Base-by-base conservation (phyloP, 768 basidiomycete genomes). In the Lactifluus pinguis region DNA sequence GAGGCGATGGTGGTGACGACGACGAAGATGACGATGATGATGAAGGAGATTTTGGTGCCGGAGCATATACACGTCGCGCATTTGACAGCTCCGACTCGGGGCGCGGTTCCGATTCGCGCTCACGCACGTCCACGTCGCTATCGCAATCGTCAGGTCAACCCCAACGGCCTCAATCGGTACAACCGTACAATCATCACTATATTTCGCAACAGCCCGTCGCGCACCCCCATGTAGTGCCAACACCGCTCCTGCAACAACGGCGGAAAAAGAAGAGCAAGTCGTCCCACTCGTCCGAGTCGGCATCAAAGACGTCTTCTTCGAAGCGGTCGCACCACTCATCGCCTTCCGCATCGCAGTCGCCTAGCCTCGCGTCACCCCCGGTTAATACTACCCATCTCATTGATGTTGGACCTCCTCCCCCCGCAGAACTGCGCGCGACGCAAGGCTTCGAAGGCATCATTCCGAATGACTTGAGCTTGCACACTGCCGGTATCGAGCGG, bases 11-110 rank as follows among this genome's bases (percentile, higher is more conserved):
- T 0, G 76, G 21, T 6, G 48, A 11, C 57, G 73, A 73, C n/a
- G 76, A 72, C 0, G 76, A 77, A 25, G 83, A 82, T 29, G 77
- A 75, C 1, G 74, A 74, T 0, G 78, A 79, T 25, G 81, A 79
- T 13, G 79, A 76, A 13, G 75, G 72, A 17, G 86, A 88, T 70
- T 74, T 87, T 19, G 86, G 80, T 45, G 86, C 80, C 1, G 77
- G 75, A 45, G 61, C 79, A 11, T 87, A 87, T 69, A 67, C 79
- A 6, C 74, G 65, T n/a, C 64, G 68, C 2, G 56, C 68, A 25
- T 49, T 67, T 10, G 60, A 77, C 42, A 74, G 72, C 47, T 69
- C 72, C 15, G 71, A 68, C 0, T 69, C 73, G 2, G 69, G 67
- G 4, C 61, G 61, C 13, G 80, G 78, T 29, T 86, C 85, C 0